Conservation (phyloP, 2,329 filamentous ascomycete species). For the Alternaria novae-zelandiae region DNA sequence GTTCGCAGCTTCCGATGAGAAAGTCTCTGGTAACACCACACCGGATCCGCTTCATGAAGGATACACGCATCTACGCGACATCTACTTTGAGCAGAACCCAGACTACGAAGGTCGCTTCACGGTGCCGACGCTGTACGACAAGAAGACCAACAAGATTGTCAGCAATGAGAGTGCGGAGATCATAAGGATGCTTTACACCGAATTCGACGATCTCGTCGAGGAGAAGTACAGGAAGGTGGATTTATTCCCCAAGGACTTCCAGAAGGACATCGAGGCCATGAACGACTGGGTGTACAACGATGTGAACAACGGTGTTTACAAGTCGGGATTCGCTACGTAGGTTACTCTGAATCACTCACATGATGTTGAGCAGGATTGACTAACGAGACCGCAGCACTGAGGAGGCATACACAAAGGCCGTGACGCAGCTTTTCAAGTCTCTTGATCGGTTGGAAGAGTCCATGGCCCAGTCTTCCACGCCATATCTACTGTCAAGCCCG, state of each 20-base stretch:
- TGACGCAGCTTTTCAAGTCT: constrained; percentile 55
- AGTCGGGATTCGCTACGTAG: constrained; percentile 59
- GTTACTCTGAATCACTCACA: constrained; percentile 9
- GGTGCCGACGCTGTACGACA: constrained; percentile 86
- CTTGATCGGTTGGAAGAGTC: constrained; percentile 56
- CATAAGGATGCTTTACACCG: constrained; percentile 84
- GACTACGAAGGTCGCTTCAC: constrained; percentile 82
- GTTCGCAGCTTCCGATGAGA: constrained; percentile 72
- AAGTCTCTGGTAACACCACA: constrained; percentile 60
- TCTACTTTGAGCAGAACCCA: constrained; percentile 78
- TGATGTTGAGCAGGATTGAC: neutral
- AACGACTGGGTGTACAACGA: constrained; percentile 62
- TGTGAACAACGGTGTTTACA: constrained; percentile 61
- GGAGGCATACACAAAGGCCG: constrained; percentile 57
- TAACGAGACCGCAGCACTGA: constrained; percentile 43
- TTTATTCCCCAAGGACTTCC: constrained; percentile 53
- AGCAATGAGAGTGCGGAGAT: constrained; percentile 94
- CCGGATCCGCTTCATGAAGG: constrained; percentile 70
- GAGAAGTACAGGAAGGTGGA: constrained; percentile 54
- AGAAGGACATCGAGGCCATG: constrained; percentile 55
- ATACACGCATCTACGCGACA: constrained; percentile 75
- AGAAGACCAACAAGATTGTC: constrained; percentile 75
- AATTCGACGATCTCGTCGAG: constrained; percentile 70
- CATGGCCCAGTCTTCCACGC: constrained; percentile 51
- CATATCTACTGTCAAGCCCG: constrained; percentile 55